Base-by-base conservation (phyloP, 495 filamentous ascomycete species). In the Xylaria acuta region DNA sequence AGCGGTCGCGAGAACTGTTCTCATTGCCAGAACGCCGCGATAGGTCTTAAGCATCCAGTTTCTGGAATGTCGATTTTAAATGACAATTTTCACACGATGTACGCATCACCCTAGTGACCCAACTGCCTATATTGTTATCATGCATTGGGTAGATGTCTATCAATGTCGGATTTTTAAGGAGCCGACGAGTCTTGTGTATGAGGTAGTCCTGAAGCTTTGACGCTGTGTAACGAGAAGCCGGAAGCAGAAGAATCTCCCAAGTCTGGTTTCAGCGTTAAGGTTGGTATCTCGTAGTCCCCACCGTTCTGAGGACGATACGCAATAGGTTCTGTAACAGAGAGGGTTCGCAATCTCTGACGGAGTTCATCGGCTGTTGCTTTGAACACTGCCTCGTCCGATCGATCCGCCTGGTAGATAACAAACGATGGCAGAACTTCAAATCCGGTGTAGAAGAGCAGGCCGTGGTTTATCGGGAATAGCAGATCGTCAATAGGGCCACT, bases 401-500 rank as follows among this genome's bases (percentile, higher is more conserved):
- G 40, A 47, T 64, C 62, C 22, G 41, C 12, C 25, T 34, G 62
- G 14, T 49, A 64, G 1, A 47, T 20, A 27, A 64, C 36, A 8
- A 64, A 47, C 14, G 38, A 25, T 30, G 62, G 62, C 3, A 45
- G 62, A 27, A 64, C 62, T 20, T 64, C 62, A 20, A 64, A 64
- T 14, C 62, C 62, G n/a, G 62, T 45, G 41, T 64, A 64, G 9
- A 47, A 45, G 25, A 64, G 41, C 40, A 45, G 12, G 62, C 62
- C 62, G 12, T 64, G 62, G 25, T 64, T 64, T 32, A 64, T 47
- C 0, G 62, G 62, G 25, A 45, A 64, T 16, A 64, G 62, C 27
- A 64, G 12, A 11, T 64, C 62, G 38, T 64, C 62, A 30, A 64
- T 64, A n/a, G 62, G 62, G 25, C 62, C 62, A 34, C 62, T 47